Percentiles rank a stretch among this genome's conserved stretches.
These are phyloP conservation scores for Erodium texanum DNA, from an alignment of 441 rosid species.

Conservation along the genomic window DNA sequence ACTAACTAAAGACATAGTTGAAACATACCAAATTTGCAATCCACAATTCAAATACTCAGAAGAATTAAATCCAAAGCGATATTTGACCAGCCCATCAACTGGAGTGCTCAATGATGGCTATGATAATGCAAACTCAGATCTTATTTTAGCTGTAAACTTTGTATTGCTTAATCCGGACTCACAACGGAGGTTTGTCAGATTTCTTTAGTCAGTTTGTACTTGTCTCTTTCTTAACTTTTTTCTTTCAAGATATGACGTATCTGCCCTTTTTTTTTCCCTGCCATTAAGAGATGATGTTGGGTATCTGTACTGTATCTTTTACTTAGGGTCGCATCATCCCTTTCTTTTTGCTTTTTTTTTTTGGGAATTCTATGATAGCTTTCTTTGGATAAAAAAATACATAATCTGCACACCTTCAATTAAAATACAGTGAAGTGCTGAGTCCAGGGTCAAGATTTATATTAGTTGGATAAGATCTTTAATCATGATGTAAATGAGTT, in stretches of 20 bases:
- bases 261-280: not conserved
- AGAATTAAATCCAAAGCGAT: conserved; percentile 91
- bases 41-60: conserved; percentile 87
- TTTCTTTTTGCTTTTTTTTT: not conserved
- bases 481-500: no score
- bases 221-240: conserved; percentile 1
- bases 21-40: conserved; percentile 82
- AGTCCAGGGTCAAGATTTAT: no score
- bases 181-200: conserved; percentile 53
- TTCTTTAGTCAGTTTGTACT: conserved; percentile 14
- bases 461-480: no score
- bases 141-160: conserved; percentile 76
- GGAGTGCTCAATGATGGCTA: conserved; percentile 93
- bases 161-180: conserved; percentile 60
- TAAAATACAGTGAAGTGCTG: no score
- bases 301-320: not conserved
- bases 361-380: not conserved
- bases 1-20: conserved; percentile 84
- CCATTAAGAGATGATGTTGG: not conserved
- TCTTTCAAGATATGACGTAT: conserved; percentile 5
- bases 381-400: not conserved
- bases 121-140: conserved; percentile 95
- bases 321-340: not conserved
- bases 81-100: conserved; percentile 85
- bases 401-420: not conserved